Evolutionary conservation across 371 early-diverging fungal genomes (phyloP).

Genomic region (Rhizopus sp.): DNA sequence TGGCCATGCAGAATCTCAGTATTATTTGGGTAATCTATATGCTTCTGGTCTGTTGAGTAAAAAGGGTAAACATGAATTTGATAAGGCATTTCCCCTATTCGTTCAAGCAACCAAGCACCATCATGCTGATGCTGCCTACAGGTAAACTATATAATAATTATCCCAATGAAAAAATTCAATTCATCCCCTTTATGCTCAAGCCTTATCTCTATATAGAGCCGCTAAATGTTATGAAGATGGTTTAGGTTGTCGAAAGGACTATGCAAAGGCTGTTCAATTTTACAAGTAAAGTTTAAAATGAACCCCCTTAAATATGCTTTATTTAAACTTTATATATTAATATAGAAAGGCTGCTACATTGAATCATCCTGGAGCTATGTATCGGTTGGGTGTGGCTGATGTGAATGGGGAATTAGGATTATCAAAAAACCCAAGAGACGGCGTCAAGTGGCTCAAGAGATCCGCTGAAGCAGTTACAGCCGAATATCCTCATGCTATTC

Average conservation of each 20-base stretch:
- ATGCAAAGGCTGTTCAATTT: conserved; percentile 70
- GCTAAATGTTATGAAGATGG: conserved; percentile 77
- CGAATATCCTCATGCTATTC: conserved; percentile 79
- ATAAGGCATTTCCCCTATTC: conserved; percentile 71
- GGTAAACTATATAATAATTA: conserved; percentile 23
- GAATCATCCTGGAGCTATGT: conserved; percentile 76
- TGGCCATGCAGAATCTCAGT: conserved; percentile 69
- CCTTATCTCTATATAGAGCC: conserved; percentile 35
- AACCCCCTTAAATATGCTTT: conserved; percentile 7
- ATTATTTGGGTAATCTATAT: conserved; percentile 66
- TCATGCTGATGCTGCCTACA: conserved; percentile 71
- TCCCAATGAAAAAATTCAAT: neutral
- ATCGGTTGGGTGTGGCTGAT: conserved; percentile 71
- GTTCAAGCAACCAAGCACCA: conserved; percentile 70
- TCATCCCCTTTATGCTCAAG: neutral
- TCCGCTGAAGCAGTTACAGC: conserved; percentile 74
- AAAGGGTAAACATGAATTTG: conserved; percentile 69
- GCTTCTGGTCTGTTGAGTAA: conserved; percentile 59
- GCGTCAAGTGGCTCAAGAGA: conserved; percentile 80
- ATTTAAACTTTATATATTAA: neutral
- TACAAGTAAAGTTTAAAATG: conserved; percentile 52
- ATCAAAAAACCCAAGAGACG: conserved; percentile 68
- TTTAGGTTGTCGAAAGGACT: conserved; percentile 61
- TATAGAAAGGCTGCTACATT: conserved; percentile 71
- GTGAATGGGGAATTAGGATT: conserved; percentile 74